A percentile compares a stretch with the other conserved stretches of the same genome.
Conservation (phyloP, 169 alveolate species). For the Plasmodium vivax region DNA sequence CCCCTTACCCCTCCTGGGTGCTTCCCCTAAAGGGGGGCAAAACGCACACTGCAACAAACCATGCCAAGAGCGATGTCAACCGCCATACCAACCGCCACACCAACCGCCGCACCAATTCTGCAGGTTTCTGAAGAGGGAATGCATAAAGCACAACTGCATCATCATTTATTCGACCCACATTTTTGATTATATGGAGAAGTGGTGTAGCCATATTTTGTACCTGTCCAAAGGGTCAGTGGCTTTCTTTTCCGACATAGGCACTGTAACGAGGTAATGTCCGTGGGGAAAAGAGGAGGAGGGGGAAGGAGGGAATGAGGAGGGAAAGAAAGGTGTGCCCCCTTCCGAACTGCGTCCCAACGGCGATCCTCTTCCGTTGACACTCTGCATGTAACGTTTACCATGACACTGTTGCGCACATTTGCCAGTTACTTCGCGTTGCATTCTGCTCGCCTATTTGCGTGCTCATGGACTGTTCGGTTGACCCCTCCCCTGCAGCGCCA, state of each 20-base stretch:
- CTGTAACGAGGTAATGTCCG: constrained; percentile 15
- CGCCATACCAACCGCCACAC: neutral
- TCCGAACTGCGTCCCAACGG: neutral
- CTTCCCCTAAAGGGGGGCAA: neutral
- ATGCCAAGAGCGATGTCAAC: neutral
- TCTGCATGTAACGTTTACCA: neutral
- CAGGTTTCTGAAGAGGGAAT: constrained; percentile 63
- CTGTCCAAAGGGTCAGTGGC: constrained; percentile 51
- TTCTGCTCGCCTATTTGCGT: neutral
- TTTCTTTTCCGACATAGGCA: constrained; percentile 33
- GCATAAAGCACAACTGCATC: constrained; percentile 51
- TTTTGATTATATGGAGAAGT: constrained; percentile 62
- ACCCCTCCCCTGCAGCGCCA: constrained; percentile 1
- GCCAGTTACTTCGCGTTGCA: neutral
- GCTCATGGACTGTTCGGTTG: neutral
- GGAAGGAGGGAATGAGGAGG: neutral
- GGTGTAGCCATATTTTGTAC: constrained; percentile 70
- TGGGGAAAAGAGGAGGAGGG: neutral
- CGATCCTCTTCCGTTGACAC: neutral
- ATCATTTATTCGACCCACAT: constrained; percentile 70
- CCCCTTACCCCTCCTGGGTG: neutral
- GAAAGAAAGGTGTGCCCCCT: neutral
- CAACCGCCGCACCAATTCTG: neutral
- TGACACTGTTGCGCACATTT: neutral
- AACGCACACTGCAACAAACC: neutral